Evolutionary conservation across 1,284 basidiomycete genomes (phyloP), one percentile per base, ranked within the genome.

Genomic region (Puccinia novopanici): DNA sequence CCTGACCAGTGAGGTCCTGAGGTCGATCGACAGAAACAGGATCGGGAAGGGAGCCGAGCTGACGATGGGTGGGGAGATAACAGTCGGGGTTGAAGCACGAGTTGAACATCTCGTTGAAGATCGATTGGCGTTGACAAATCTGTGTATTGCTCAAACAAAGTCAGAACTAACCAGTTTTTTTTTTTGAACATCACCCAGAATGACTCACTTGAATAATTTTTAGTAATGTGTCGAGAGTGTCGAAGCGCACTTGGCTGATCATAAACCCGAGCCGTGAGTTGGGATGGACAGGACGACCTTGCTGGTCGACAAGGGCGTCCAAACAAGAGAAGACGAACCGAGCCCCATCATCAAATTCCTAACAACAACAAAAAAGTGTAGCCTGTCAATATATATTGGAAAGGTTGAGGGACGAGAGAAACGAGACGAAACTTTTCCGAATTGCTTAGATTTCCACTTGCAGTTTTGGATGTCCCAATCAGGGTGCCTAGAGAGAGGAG

Each of bases 61-160:
- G 50, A 54, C 19, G 30, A 54, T 0, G 70, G 27, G 50, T 68
- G 42, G 24, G 50, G 17, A 70, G 54, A 57, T 71, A 79, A 19
- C 52, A 61, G 24, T 59, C 48, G n/a, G 76, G 48, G 50, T 79
- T 79, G 54, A 79, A 79, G 68, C 76, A 79, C 12, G 76, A 79
- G 27, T 79, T 68, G 48, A 71, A 79, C 22, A 79, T 40, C 57
- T 79, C 67, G 48, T 79, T 79, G 0, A 79, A 71, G 48, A 79
- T 50, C 27, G 27, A 34, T 72, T 79, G 76, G 19, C 52, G 50
- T 72, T 48, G 55, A 79, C 48, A 70, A 50, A 79, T 72, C 76
- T 79, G 40, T 22, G 15, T 55, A 40, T 48, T 34, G 24, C 17
- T 15, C 22, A 22, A 77, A 54, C 13, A 10, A 42, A 42, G 48